These are phyloP conservation scores for Termitomyces sp. DNA, from an alignment of 768 basidiomycete genomes.

Conservation along the genomic window DNA sequence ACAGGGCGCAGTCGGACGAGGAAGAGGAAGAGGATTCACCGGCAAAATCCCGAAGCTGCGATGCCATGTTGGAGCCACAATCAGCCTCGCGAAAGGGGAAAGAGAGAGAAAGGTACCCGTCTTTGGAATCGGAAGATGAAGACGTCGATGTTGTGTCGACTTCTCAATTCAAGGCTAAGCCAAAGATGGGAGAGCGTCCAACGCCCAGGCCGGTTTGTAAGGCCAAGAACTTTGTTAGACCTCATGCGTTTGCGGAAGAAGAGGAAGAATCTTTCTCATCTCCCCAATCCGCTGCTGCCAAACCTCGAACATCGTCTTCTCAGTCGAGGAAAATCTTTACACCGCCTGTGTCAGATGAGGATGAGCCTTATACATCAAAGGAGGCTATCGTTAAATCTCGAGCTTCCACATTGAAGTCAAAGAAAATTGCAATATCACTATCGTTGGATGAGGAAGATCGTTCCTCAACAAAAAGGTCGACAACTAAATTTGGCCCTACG, in stretches of 20 bases:
- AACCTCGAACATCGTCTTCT: neutral
- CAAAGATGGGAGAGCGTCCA: slow-evolving; percentile 7
- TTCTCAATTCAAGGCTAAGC: slow-evolving; percentile 9
- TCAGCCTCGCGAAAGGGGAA: slow-evolving; percentile 6
- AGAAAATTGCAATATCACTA: neutral
- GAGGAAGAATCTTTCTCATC: slow-evolving; percentile 3
- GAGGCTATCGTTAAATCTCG: neutral
- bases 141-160: slow-evolving; percentile 7
- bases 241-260: slow-evolving; percentile 9
- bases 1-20: neutral
- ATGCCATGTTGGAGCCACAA: neutral
- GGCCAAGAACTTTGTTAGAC: slow-evolving; percentile 2
- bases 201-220: slow-evolving; percentile 7
- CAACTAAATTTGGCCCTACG: neutral
- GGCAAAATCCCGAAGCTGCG: neutral
- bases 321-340: neutral
- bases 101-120: slow-evolving; percentile 10
- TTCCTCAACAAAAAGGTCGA: neutral
- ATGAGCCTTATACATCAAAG: neutral
- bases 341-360: slow-evolving; percentile 8
- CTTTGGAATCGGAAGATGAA: slow-evolving; percentile 13
- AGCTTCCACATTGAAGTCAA: neutral
- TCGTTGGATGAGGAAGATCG: slow-evolving; percentile 6
- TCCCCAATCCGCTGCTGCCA: slow-evolving; percentile 1
- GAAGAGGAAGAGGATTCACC: slow-evolving; percentile 8